These are phyloP conservation scores for Phyllosticta paracitricarpa DNA, from an alignment of 2,329 filamentous ascomycete species.

Conservation along the genomic window DNA sequence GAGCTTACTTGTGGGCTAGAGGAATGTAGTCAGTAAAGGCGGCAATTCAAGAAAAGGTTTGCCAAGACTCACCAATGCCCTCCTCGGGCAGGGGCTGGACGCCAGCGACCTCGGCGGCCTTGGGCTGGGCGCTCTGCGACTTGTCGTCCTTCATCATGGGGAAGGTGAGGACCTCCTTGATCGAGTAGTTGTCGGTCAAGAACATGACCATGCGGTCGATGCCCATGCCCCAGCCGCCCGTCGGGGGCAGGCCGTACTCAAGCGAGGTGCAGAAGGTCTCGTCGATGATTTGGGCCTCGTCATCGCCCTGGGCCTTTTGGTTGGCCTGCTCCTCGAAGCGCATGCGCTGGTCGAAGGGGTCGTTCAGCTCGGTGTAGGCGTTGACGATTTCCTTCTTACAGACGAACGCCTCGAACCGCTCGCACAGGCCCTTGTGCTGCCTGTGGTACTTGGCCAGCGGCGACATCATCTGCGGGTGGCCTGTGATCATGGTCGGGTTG, in stretches of 20 bases:
- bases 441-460: constrained; percentile 95
- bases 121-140: constrained; percentile 29
- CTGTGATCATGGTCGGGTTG: constrained; percentile 85
- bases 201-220: constrained; percentile 94
- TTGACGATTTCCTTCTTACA: constrained; percentile 97
- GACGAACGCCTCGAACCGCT: constrained; percentile 96
- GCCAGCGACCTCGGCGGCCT: constrained; percentile 53
- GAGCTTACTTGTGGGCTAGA: constrained; percentile 8
- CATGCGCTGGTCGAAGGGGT: constrained; percentile 86
- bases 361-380: constrained; percentile 95
- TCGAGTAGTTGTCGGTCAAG: constrained; percentile 88
- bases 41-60: neutral
- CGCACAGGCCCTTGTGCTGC: constrained; percentile 69
- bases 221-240: constrained; percentile 92
- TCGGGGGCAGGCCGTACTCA: constrained; percentile 86
- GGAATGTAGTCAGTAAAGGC: neutral
- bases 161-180: constrained; percentile 93
- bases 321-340: constrained; percentile 90
- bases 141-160: constrained; percentile 93
- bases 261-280: constrained; percentile 89
- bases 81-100: constrained; percentile 51
- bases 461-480: constrained; percentile 82
- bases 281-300: constrained; percentile 91
- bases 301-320: constrained; percentile 93
- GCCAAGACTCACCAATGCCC: constrained; percentile 38